These are phyloP conservation scores for Schwanniomyces yamadae DNA, from an alignment of 805 yeast genomes.

Conservation along the genomic window DNA sequence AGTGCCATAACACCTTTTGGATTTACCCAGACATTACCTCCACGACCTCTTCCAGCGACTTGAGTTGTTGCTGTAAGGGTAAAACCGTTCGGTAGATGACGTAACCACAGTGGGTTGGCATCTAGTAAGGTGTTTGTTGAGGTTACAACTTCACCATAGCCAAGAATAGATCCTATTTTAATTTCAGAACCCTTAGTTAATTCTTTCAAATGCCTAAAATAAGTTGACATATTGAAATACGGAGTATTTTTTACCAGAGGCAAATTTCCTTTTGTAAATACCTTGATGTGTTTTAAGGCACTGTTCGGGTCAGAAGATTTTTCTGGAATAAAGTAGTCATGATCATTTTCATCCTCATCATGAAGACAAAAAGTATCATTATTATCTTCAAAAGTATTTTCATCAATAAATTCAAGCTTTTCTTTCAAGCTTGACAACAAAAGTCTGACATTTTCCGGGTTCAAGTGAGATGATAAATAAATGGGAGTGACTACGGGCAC, in stretches of 20 bases:
- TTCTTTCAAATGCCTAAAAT: conserved; percentile 45
- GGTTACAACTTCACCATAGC: conserved; percentile 87
- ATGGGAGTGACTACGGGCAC: conserved; percentile 72
- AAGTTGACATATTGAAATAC: conserved; percentile 62
- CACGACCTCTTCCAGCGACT: conserved; percentile 89
- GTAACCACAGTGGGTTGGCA: conserved; percentile 59
- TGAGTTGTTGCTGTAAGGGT: conserved; percentile 76
- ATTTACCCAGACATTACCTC: conserved; percentile 92
- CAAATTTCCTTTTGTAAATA: conserved; percentile 37
- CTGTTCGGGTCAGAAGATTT: conserved; percentile 48
- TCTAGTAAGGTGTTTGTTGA: conserved; percentile 84
- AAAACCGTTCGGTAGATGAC: conserved; percentile 67
- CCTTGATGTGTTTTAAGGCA: conserved; percentile 53
- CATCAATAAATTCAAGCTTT: conserved; percentile 32
- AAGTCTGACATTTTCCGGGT: conserved; percentile 26
- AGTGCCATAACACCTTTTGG: conserved; percentile 90
- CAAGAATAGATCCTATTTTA: conserved; percentile 58
- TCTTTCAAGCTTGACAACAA: conserved; percentile 36
- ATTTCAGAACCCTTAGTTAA: conserved; percentile 15
- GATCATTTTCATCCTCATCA: conserved; percentile 30
- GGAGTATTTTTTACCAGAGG: conserved; percentile 65
- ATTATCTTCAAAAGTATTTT: conserved; percentile 45
- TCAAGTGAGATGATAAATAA: conserved; percentile 45
- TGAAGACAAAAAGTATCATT: conserved; percentile 57
- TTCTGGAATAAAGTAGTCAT: conserved; percentile 13